phyloP scores from a whole-genome alignment of 495 filamentous ascomycete species.

The Zalerion maritima region DNA sequence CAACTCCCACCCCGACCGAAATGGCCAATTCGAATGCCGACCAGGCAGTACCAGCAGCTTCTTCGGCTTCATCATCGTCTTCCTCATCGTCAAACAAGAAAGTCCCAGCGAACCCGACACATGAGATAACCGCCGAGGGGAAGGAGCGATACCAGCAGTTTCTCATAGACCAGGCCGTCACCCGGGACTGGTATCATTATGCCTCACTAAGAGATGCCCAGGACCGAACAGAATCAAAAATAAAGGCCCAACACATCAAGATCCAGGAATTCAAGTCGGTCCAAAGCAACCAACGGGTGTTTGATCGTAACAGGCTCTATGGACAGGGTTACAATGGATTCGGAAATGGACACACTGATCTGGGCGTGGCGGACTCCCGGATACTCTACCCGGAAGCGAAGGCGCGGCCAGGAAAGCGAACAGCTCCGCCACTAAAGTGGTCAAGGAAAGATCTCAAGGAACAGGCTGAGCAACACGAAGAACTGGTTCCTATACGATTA shows the following conservation, averaged over 20 bases:
- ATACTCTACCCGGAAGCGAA: conserved; percentile 64
- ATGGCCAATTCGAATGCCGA: no score
- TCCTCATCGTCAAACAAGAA: conserved; percentile 15
- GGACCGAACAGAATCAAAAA: conserved; percentile 22
- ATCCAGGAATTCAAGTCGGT: conserved; percentile 36
- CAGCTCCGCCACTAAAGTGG: conserved; percentile 53
- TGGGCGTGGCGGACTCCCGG: conserved; percentile 25
- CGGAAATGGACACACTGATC: conserved; percentile 72
- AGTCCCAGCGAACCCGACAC: conserved; percentile 14
- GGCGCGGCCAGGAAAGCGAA: conserved; percentile 57
- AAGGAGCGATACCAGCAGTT: conserved; percentile 39
- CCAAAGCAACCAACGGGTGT: conserved; percentile 30
- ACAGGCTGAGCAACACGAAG: conserved; percentile 80
- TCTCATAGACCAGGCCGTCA: conserved; percentile 60
- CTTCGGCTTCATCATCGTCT: conserved; percentile 14
- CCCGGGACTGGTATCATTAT: conserved; percentile 58
- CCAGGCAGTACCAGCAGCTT: conserved; percentile 7
- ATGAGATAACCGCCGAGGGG: conserved; percentile 13
- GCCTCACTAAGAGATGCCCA: conserved; percentile 39
- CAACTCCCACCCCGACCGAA: no score
- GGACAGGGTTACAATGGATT: conserved; percentile 82
- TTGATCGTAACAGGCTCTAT: conserved; percentile 31
- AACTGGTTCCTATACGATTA: conserved; percentile 77
- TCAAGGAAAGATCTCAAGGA: conserved; percentile 61
- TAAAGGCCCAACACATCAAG: conserved; percentile 22